Conservation (phyloP, 352 stramenopile species). For the Phytopythium aichiense region DNA sequence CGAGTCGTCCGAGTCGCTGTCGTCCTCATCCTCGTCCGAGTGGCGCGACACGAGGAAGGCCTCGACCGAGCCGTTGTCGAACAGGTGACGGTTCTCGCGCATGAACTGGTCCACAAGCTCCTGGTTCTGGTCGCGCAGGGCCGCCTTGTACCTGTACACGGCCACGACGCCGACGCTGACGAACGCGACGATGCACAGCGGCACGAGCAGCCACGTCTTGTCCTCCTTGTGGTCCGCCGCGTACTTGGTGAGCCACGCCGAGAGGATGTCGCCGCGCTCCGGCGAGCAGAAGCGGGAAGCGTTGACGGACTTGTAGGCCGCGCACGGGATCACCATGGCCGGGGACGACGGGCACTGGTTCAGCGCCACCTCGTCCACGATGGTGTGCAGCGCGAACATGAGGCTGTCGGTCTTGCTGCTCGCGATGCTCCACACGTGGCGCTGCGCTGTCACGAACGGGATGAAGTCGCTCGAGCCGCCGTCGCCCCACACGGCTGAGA, state of each 20-base stretch:
- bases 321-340: conserved; percentile 59
- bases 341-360: conserved; percentile 43
- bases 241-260: conserved; percentile 51
- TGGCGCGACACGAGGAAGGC: conserved; percentile 29
- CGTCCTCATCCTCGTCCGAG: neutral
- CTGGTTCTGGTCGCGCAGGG: conserved; percentile 27
- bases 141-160: conserved; percentile 46
- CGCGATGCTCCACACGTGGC: conserved; percentile 38
- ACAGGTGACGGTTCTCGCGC: conserved; percentile 31
- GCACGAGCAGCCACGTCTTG: conserved; percentile 56
- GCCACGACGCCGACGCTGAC: conserved; percentile 39
- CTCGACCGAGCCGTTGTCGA: conserved; percentile 42
- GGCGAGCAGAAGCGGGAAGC: conserved; percentile 37
- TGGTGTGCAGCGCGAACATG: conserved; percentile 57
- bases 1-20: conserved; percentile 2
- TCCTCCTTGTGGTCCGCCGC: conserved; percentile 44
- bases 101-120: conserved; percentile 29
- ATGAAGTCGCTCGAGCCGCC: conserved; percentile 45
- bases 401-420: conserved; percentile 21
- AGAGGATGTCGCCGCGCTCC: conserved; percentile 26
- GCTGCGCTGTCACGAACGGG: conserved; percentile 43
- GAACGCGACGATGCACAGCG: conserved; percentile 47
- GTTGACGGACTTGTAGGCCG: conserved; percentile 33
- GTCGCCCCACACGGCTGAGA: conserved; percentile 54
- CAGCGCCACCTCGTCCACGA: conserved; percentile 34